These are phyloP conservation scores for Arabis alpina DNA, from an alignment of 345 rosid species.

Conservation along the genomic window DNA sequence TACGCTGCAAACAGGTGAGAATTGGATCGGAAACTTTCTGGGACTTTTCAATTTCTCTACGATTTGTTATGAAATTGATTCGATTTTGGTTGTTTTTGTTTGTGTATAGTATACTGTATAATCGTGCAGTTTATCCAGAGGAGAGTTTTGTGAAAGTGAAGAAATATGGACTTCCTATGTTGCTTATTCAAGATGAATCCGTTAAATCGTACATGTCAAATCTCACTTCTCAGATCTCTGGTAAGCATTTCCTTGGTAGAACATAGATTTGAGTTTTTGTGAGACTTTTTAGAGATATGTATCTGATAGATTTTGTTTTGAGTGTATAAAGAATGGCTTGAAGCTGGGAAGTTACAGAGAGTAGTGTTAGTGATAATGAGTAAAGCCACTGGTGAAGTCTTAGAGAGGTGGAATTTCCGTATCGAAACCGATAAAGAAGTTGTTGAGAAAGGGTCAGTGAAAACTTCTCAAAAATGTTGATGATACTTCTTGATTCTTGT, in stretches of 20 bases:
- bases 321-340: slow-evolving; percentile 83
- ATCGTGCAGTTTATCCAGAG: slow-evolving; percentile 95
- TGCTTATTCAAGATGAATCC: slow-evolving; percentile 87
- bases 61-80: slow-evolving; percentile 21
- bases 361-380: too few species aligned
- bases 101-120: slow-evolving; percentile 71
- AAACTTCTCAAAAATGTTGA: background rate
- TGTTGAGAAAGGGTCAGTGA: too few species aligned
- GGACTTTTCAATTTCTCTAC: background rate
- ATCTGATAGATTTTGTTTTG: background rate
- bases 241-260: slow-evolving; percentile 43
- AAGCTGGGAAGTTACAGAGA: slow-evolving; percentile 88
- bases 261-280: too few species aligned
- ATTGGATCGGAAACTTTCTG: too few species aligned
- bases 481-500: slow-evolving; percentile 15
- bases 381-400: too few species aligned
- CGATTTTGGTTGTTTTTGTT: slow-evolving; percentile 31
- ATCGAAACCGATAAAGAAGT: too few species aligned
- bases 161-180: slow-evolving; percentile 94
- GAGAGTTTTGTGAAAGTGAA: slow-evolving; percentile 91
- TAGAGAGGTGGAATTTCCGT: too few species aligned
- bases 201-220: slow-evolving; percentile 80
- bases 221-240: slow-evolving; percentile 74
- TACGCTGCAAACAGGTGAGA: too few species aligned
- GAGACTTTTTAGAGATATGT: background rate